A percentile compares a stretch with the other conserved stretches of the same genome.
phyloP scores from a whole-genome alignment of 2,329 filamentous ascomycete genomes.

The Neonectria magnoliae region DNA sequence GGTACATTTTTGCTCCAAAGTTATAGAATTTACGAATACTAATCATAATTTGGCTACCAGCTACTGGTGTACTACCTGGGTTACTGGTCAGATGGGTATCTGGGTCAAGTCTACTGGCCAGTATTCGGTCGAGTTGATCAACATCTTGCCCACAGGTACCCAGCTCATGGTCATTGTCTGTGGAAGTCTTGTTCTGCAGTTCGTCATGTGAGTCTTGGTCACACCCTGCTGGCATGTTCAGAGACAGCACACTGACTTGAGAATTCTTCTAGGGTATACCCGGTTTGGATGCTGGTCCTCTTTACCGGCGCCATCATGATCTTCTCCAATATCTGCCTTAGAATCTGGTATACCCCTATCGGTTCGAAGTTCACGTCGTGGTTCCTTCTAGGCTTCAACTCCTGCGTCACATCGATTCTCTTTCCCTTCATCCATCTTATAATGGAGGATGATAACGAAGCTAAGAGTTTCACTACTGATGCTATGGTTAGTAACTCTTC shows the following conservation, averaged over 20 bases:
- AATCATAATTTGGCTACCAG: neutral
- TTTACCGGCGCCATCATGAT: slow-evolving; percentile 36
- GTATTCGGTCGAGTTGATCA: slow-evolving; percentile 40
- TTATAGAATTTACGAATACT: neutral
- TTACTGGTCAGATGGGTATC: slow-evolving; percentile 41
- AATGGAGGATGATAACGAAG: slow-evolving; percentile 37
- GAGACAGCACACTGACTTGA: neutral
- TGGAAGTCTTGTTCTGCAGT: slow-evolving; percentile 35
- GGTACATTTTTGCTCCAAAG: slow-evolving; percentile 3
- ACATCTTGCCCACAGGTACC: slow-evolving; percentile 37
- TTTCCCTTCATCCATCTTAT: slow-evolving; percentile 38
- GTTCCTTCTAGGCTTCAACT: slow-evolving; percentile 34
- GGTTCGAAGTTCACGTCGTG: slow-evolving; percentile 34
- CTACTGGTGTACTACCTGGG: slow-evolving; percentile 35
- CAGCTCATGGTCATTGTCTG: slow-evolving; percentile 43
- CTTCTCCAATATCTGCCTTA: slow-evolving; percentile 34
- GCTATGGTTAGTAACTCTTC: slow-evolving; percentile 31
- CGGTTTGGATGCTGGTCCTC: slow-evolving; percentile 41
- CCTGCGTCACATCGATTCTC: slow-evolving; percentile 38
- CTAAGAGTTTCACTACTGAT: slow-evolving; percentile 39
- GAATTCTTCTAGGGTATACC: slow-evolving; percentile 22
- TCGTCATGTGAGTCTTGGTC: slow-evolving; percentile 23
- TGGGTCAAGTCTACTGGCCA: slow-evolving; percentile 37
- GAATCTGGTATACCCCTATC: slow-evolving; percentile 38
- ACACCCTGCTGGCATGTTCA: neutral